phyloP scores from a whole-genome alignment of 2,329 filamentous ascomycete genomes.

The Gaeumannomyces sp. region DNA sequence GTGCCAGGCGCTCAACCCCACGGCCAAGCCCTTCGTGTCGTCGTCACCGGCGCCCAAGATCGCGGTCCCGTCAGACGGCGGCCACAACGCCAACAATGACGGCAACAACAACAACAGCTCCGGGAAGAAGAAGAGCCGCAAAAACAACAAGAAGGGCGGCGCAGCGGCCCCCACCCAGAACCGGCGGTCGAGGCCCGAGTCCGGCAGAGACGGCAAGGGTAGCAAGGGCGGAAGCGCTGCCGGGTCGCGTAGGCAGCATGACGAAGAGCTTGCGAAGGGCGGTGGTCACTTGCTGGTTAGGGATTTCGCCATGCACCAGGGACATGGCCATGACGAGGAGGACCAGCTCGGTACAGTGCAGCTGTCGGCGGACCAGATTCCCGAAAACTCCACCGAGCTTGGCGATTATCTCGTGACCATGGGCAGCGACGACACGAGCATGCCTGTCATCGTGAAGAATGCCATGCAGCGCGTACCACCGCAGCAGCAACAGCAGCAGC shows the following conservation, averaged over 20 bases:
- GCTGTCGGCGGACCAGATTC: background rate
- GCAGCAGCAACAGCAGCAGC: background rate
- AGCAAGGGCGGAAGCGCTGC: background rate
- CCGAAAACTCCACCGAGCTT: no score
- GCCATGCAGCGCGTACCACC: background rate
- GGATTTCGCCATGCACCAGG: no score
- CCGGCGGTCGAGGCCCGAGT: background rate
- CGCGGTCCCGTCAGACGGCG: no score
- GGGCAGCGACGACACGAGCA: background rate
- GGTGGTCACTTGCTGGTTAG: no score
- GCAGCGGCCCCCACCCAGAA: background rate
- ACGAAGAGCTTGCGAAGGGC: no score
- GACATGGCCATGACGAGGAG: background rate
- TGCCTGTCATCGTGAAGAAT: background rate
- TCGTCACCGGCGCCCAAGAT: background rate
- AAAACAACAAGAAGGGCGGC: conserved; percentile 6
- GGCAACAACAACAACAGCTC: background rate
- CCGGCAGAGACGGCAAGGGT: background rate
- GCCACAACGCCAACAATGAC: no score
- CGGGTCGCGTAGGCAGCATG: no score
- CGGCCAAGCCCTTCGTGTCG: background rate
- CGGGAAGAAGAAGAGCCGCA: background rate
- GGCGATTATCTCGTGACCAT: background rate
- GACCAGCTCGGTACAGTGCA: background rate
- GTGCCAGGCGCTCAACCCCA: background rate